Evolutionary conservation across 1,139 yeast genomes (phyloP).

Genomic region (Magnusiomyces suaveolens): DNA sequence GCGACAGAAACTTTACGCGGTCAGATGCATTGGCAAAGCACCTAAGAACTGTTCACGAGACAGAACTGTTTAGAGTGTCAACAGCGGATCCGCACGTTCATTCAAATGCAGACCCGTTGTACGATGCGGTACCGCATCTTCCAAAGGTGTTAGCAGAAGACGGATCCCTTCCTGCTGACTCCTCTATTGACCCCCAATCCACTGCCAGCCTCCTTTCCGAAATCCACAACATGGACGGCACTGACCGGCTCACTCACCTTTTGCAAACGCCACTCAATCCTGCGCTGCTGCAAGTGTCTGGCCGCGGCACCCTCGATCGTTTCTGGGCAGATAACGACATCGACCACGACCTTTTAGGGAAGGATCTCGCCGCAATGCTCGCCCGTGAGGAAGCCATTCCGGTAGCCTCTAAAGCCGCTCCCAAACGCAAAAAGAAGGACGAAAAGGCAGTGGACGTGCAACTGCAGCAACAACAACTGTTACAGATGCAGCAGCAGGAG

Average conservation of each 20-base stretch:
- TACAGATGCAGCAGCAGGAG: neutral
- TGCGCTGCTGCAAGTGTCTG: conserved; percentile 9
- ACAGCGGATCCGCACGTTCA: conserved; percentile 8
- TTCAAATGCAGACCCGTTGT: conserved; percentile 11
- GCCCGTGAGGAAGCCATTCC: conserved; percentile 3
- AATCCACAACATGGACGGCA: conserved; percentile 23
- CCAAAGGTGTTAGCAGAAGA: conserved; percentile 7
- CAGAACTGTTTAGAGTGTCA: conserved; percentile 22
- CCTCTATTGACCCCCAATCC: neutral
- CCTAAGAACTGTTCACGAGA: conserved; percentile 52
- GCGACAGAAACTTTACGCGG: conserved; percentile 50
- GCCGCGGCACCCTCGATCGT: conserved; percentile 12
- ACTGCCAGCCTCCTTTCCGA: conserved; percentile 9
- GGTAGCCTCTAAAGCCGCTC: neutral
- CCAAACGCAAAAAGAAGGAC: conserved; percentile 4
- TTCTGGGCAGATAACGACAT: conserved; percentile 7
- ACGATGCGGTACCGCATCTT: conserved; percentile 10
- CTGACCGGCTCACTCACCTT: conserved; percentile 15
- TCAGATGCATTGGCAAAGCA: conserved; percentile 59
- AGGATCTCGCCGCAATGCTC: conserved; percentile 9
- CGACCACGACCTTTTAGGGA: conserved; percentile 12
- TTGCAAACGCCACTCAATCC: conserved; percentile 10
- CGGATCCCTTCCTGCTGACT: neutral
- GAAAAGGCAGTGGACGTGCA: neutral
- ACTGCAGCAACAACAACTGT: neutral